phyloP scores from a whole-genome alignment of 495 filamentous ascomycete genomes.

The Thermochaetoides thermophila region DNA sequence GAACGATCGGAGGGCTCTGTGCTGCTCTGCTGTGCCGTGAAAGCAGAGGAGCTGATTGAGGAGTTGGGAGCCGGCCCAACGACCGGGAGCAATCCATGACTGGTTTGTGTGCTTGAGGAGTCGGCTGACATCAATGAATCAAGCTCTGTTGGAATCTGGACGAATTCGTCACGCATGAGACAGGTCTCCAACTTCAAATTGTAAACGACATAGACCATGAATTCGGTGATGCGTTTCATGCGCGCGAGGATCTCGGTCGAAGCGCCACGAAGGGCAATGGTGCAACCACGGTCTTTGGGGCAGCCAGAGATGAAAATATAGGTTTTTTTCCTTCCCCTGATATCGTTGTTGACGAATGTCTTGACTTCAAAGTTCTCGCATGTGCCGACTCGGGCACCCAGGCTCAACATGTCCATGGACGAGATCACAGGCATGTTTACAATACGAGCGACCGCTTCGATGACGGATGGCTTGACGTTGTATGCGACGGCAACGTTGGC shows the following conservation, averaged over 20 bases:
- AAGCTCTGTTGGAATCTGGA: constrained; percentile 60
- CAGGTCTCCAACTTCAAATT: constrained; percentile 94
- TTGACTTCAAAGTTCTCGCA: constrained; percentile 86
- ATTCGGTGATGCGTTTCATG: constrained; percentile 90
- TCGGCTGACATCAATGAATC: constrained; percentile 8
- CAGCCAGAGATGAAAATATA: constrained; percentile 94
- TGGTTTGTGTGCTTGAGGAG: constrained; percentile 15
- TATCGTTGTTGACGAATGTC: constrained; percentile 69
- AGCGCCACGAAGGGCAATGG: constrained; percentile 82
- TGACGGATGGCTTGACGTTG: constrained; percentile 90
- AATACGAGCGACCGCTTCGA: constrained; percentile 86
- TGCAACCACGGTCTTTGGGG: constrained; percentile 85
- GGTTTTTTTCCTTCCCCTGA: constrained; percentile 67
- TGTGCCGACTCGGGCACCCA: constrained; percentile 63
- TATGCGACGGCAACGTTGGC: constrained; percentile 84
- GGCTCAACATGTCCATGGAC: constrained; percentile 85
- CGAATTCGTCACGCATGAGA: constrained; percentile 89
- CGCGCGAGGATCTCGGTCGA: constrained; percentile 50
- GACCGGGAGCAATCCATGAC: constrained; percentile 7
- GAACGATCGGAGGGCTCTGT: too few relatives aligned
- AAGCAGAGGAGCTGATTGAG: constrained; percentile 1
- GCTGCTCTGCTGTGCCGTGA: too few relatives aligned
- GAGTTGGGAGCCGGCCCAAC: not conserved
- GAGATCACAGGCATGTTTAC: constrained; percentile 83
- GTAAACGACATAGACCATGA: constrained; percentile 98